Conservation (phyloP, 1,284 basidiomycete species). For the Ustilago bromivora region DNA sequence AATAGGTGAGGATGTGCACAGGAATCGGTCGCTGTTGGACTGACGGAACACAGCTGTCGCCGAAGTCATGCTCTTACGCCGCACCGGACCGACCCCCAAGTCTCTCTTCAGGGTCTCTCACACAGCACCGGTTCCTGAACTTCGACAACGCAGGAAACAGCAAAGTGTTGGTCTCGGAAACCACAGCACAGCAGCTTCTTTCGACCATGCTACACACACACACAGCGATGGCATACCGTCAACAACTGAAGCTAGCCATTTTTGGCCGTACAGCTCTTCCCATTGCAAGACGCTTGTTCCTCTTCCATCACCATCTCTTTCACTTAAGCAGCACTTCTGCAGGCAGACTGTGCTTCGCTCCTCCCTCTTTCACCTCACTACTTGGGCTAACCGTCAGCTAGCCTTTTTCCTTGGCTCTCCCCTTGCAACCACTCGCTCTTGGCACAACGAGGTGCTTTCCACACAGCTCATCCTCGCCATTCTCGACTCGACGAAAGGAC, state of each 20-base stretch:
- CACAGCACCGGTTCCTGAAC: slow-evolving; percentile 11
- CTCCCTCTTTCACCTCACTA: neutral
- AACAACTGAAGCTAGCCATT: neutral
- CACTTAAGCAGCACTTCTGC: slow-evolving; percentile 9
- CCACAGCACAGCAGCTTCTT: neutral
- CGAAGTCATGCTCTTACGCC: neutral
- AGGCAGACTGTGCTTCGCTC: neutral
- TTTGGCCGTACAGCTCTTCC: neutral
- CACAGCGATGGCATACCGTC: neutral
- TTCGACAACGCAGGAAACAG: slow-evolving; percentile 19
- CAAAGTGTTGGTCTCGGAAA: slow-evolving; percentile 13
- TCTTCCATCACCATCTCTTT: neutral
- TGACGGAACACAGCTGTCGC: neutral
- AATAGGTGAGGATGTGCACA: too few relatives aligned
- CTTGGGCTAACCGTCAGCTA: neutral
- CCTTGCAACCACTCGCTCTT: neutral
- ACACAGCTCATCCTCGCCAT: neutral
- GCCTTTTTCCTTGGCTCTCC: neutral
- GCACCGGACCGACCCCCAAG: neutral
- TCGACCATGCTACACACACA: neutral
- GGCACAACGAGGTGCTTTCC: neutral
- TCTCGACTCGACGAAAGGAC: neutral
- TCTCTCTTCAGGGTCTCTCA: neutral
- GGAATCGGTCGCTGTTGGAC: neutral
- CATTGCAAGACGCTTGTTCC: neutral